Evolutionary conservation across 352 stramenopile genomes (phyloP), one percentile per base, ranked within the genome.

Genomic region (Halophytophthora polymorphica): DNA sequence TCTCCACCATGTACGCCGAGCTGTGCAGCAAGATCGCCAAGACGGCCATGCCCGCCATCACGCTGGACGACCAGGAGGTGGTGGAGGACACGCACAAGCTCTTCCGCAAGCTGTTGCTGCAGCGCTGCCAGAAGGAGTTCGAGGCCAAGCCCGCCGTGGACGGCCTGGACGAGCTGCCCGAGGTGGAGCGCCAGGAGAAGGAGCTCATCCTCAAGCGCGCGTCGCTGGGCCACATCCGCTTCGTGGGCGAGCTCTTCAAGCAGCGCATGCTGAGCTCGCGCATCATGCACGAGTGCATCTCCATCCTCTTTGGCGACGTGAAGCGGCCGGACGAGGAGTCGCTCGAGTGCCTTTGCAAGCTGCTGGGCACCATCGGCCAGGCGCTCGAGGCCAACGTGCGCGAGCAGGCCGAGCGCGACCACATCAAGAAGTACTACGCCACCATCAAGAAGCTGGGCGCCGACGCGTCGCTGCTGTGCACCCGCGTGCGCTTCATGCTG

Each of bases 221-320:
- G 33, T 85, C 77, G 35, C 53, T 98, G 10, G 93, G 95, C 17
- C 93, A 98, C 63, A 98, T 98, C 70, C 84, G 93, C 22, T 98
- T 98, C 59, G 93, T 98, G 35, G 96, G 96, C 21, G 96, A 98
- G 71, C 68, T 98, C 3, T 98, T 97, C 73, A 97, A 98, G 66
- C 74, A 95, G 51, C 89, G 92, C 53, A 86, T 98, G 61, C 86
- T 98, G 45, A 98, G 90, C 59, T 86, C 94, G 29, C 89, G 93
- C 44, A 96, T 98, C 66, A 97, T 98, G 86, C 81, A 98, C 65
- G 80, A 90, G 53, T 98, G 92, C 53, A 72, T 98, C 17, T 57
- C 71, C 35, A 79, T 76, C 34, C 56, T 94, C 41, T 91, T 94
- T 25, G 78, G 79, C n/a, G 77, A 92, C 56, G 58, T 84, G 8